A percentile compares a stretch with the other conserved stretches of the same genome.
Evolutionary conservation across 768 basidiomycete genomes (phyloP).

Genomic region (Trametes cingulata): DNA sequence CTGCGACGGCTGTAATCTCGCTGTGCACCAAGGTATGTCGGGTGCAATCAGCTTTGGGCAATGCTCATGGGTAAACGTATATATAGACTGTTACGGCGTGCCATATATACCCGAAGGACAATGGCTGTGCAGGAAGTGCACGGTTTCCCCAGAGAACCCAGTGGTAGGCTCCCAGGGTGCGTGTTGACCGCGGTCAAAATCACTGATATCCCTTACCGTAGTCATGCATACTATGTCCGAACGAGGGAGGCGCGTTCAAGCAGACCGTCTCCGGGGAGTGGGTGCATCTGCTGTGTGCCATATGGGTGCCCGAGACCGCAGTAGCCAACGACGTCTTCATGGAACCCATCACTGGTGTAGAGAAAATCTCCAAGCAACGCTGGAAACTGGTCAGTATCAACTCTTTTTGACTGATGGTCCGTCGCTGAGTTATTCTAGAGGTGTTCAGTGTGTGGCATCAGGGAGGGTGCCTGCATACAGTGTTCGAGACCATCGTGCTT

Average conservation of each 20-base stretch:
- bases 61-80: background rate
- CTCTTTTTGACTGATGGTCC: background rate
- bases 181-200: background rate
- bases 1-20: slow-evolving; percentile 97
- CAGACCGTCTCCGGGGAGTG: slow-evolving; percentile 91
- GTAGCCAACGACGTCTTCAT: slow-evolving; percentile 96
- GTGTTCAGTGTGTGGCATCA: slow-evolving; percentile 62
- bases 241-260: slow-evolving; percentile 97
- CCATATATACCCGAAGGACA: slow-evolving; percentile 99
- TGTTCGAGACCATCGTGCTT: slow-evolving; percentile 90
- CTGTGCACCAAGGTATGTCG: slow-evolving; percentile 93
- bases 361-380: slow-evolving; percentile 82
- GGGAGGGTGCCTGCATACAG: slow-evolving; percentile 90
- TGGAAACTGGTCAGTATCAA: slow-evolving; percentile 84
- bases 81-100: slow-evolving; percentile 95
- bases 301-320: slow-evolving; percentile 94
- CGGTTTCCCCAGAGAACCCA: slow-evolving; percentile 93
- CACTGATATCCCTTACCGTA: slow-evolving; percentile 32
- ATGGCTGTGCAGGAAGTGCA: slow-evolving; percentile 98
- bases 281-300: slow-evolving; percentile 95
- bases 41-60: background rate
- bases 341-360: slow-evolving; percentile 94
- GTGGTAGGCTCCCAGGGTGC: slow-evolving; percentile 59
- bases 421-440: slow-evolving; percentile 37
- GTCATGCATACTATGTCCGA: slow-evolving; percentile 95